Percentiles rank a stretch among this genome's conserved stretches.
These are phyloP conservation scores for Psilocybe cubensis DNA, from an alignment of 768 basidiomycete genomes.

Conservation along the genomic window DNA sequence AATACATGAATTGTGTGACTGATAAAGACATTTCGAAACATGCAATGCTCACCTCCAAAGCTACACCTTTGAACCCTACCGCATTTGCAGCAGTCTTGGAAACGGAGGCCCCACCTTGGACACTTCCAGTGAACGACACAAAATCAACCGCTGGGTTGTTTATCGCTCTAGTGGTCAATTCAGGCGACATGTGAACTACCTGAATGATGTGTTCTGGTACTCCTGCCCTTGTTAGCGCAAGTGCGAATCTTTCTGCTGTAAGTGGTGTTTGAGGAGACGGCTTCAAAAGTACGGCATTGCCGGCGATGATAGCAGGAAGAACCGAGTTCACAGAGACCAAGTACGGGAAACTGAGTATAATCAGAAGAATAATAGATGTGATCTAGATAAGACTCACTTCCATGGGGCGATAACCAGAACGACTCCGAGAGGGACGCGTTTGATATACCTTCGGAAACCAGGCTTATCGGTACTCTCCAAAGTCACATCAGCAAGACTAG, in stretches of 20 bases:
- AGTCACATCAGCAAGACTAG: constrained; percentile 72
- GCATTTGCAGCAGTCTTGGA: constrained; percentile 69
- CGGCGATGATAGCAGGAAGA: constrained; percentile 87
- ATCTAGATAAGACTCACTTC: constrained; percentile 64
- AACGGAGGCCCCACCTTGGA: constrained; percentile 75
- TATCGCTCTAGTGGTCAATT: constrained; percentile 61
- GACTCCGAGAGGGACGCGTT: constrained; percentile 83
- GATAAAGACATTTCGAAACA: background rate
- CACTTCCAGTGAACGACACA: constrained; percentile 89
- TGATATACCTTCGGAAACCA: constrained; percentile 84
- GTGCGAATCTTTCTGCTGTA: constrained; percentile 78
- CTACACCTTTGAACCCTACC: constrained; percentile 83
- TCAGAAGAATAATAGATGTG: background rate
- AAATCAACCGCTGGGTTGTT: constrained; percentile 74
- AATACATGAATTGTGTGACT: constrained; percentile 1
- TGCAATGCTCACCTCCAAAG: constrained; percentile 63
- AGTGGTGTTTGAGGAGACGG: constrained; percentile 97
- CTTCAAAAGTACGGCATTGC: constrained; percentile 91
- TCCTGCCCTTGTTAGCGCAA: constrained; percentile 73
- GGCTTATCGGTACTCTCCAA: constrained; percentile 81
- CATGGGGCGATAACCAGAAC: constrained; percentile 89
- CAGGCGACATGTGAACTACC: constrained; percentile 73
- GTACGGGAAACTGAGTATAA: constrained; percentile 73
- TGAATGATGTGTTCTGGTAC: constrained; percentile 77
- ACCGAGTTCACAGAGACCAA: constrained; percentile 91